Base-by-base conservation (phyloP, 345 rosid genomes). In the Salix suchowensis region DNA sequence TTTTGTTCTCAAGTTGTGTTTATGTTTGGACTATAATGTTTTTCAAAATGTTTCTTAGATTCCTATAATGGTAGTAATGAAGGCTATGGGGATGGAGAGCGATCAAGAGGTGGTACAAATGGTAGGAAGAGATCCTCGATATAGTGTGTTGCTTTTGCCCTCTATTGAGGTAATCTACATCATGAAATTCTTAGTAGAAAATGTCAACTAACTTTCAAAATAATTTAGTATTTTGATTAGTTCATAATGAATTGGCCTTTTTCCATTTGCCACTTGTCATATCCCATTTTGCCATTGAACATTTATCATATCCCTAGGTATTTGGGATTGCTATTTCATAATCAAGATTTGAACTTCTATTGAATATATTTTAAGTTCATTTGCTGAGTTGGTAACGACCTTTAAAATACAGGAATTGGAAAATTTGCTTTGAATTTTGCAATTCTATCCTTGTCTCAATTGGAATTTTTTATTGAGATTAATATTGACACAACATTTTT, bases 41-140 rank as follows among this genome's bases (percentile, higher is more conserved):
- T 60, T 73, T 62, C 4, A 44, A 70, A 32, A 18, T 52, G 11
- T 36, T 52, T 39, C 8, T 68, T 73, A 89, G 92, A 84, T 95
- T 84, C 98, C 98, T 71, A 89, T 95, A 54, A 88, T 95, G 93
- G 87, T 88, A 72, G 97, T 89, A 77, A 84, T 95, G 77, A 93
- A 90, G 83, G 98, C 97, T 70, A 93, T 95, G 98, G 97, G 98
- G 76, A 93, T 93, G 98, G 93, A 95, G 84, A 88, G 96, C 73
- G 98, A 93, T 77, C 96, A 91, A 88, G 98, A 95, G 86, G 92
- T 93, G 39, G 96, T 91, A 73, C 96, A 91, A 79, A 91, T 95
- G 98, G 82, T 95, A 36, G 97, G 98, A 77, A 90, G 98, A 85
- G 97, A 93, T 86, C 97, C 98, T 80, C 90, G 91, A 81, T 93